Conservation (phyloP, 2,329 filamentous ascomycete genomes). For the Raffaelea deltoideospora region DNA sequence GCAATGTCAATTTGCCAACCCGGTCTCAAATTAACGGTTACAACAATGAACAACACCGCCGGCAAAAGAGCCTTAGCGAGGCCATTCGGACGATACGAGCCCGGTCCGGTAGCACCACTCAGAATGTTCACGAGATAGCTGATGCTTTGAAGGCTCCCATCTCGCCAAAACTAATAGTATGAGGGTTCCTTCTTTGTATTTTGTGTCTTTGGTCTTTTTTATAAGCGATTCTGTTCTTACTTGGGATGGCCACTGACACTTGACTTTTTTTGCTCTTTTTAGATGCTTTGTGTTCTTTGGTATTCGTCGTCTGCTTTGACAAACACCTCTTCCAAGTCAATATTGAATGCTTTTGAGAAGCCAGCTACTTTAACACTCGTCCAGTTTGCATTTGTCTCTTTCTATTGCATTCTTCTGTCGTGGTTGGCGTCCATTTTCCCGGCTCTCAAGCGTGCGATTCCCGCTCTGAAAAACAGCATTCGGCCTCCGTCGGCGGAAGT, state of each 20-base stretch:
- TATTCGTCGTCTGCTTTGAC: constrained; percentile 91
- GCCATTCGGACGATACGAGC: constrained; percentile 72
- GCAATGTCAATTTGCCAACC: constrained; percentile 6
- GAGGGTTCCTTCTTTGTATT: constrained; percentile 10
- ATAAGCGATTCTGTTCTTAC: background rate
- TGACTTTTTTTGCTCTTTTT: background rate
- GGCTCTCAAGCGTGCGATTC: constrained; percentile 51
- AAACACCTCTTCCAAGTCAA: constrained; percentile 95
- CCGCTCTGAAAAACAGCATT: constrained; percentile 72
- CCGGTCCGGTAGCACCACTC: constrained; percentile 71
- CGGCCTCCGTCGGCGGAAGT: constrained; percentile 67
- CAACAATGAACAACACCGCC: too few relatives aligned
- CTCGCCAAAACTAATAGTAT: constrained; percentile 75
- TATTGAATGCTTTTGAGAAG: constrained; percentile 79
- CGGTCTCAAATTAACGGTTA: constrained; percentile 17
- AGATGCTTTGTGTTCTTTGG: constrained; percentile 82
- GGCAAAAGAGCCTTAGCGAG: constrained; percentile 79
- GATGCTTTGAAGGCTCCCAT: constrained; percentile 82
- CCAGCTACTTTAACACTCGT: constrained; percentile 83
- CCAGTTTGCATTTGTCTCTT: constrained; percentile 86
- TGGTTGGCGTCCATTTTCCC: constrained; percentile 63
- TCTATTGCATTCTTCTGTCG: constrained; percentile 69
- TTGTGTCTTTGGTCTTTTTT: background rate
- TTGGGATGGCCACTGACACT: constrained; percentile 3
- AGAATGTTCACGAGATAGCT: constrained; percentile 86